Base-by-base conservation (phyloP, 176 grass and related monocot genomes). In the Saccharum spontaneum region DNA sequence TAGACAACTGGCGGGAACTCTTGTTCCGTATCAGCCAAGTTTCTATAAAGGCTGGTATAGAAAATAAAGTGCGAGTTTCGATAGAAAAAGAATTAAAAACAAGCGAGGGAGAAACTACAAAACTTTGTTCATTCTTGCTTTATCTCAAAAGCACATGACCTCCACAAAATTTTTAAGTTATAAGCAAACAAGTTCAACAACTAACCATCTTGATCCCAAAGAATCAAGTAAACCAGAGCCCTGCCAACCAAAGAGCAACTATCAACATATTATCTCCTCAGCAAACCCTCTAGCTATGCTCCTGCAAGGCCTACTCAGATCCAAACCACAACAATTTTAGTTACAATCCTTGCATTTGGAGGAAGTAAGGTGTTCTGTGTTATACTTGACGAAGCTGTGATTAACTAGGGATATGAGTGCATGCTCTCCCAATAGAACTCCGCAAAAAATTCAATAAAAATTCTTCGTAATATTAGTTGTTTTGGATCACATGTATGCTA, bases 371-470 rank as follows among this genome's bases (percentile, higher is more conserved):
- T 73, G 44, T 26, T 73, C 6, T 48, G 24, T 0, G 1, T 24
- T 46, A 46, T 16, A 48, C 41, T 48, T 30, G 43, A 73, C 14
- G 71, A 49, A 31, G 7, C 14, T 73, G 71, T 9, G 24, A 49
- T 73, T 30, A 73, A 49, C 71, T 49, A 73, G 23, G n/a, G 23
- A 73, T 62, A 62, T 49, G 14, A 73, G 71, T 73, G 43, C 14
- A 73, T 73, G 31, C 30, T 67, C 31, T 34, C 15, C 28, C 40
- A 46, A 12, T 14, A 72, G 22, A 43, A 72, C 23, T 46, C n/a
- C 6, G 2, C 6, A 46, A 71, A 44, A 72, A 48, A 1, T 3
- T 30, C 0, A 30, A 26, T 24, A 30, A 31, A 48, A 74, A 5
- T 5, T 30, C 1, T 48, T 30, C 1, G 3, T 48, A 18, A 49